phyloP scores from a whole-genome alignment of 345 rosid genomes.

The Gossypium longicalyx region DNA sequence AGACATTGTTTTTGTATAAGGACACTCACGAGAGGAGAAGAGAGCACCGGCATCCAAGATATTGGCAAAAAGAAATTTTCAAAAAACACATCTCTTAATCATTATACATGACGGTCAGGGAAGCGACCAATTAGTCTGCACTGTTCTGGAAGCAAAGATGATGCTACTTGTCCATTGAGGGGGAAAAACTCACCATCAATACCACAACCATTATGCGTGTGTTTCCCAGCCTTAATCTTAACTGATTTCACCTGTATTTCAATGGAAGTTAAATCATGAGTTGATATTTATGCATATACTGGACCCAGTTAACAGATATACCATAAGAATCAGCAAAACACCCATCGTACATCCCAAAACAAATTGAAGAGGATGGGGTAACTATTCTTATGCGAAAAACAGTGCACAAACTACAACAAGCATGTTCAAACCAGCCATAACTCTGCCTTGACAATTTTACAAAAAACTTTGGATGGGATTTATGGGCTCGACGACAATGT shows the following conservation, averaged over 20 bases:
- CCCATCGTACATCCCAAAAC: not conserved
- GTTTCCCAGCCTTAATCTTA: constrained; percentile 73
- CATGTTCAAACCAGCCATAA: not conserved
- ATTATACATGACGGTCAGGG: constrained; percentile 36
- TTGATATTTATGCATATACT: not conserved
- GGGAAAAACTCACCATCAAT: constrained; percentile 90
- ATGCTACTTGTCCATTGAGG: constrained; percentile 76
- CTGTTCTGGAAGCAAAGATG: constrained; percentile 85
- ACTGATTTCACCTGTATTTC: constrained; percentile 79
- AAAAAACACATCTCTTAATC: constrained; percentile 13
- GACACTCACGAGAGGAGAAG: constrained; percentile 5
- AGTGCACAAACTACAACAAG: not conserved
- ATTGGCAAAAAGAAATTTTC: constrained; percentile 5
- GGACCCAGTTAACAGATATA: not conserved
- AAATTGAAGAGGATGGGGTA: not conserved
- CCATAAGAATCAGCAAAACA: not conserved
- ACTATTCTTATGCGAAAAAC: not conserved
- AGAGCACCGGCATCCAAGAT: not conserved
- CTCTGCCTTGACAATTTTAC: not conserved
- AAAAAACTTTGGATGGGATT: not conserved
- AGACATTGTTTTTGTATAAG: constrained; percentile 2
- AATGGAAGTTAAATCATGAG: constrained; percentile 2
- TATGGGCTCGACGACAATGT: not conserved
- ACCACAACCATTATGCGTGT: constrained; percentile 78
- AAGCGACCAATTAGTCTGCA: constrained; percentile 84